These are phyloP conservation scores for Carallia brachiata DNA, from an alignment of 345 rosid genomes.

Conservation along the genomic window DNA sequence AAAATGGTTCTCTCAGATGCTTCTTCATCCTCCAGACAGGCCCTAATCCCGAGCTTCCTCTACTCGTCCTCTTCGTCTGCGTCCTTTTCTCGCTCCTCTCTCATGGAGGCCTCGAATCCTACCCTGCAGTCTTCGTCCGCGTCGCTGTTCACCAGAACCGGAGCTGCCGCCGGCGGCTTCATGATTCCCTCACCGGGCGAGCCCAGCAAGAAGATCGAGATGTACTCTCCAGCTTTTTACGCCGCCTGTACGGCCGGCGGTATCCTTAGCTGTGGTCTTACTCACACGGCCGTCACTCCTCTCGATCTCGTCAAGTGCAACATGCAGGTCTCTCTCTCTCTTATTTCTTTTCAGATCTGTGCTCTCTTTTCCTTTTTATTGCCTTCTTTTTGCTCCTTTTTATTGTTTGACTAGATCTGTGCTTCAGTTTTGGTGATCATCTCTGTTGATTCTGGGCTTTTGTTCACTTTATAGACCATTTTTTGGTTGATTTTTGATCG, in stretches of 20 bases:
- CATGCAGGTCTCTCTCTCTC: conserved; percentile 70
- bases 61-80: conserved; percentile 46
- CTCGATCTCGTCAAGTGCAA: conserved; percentile 99
- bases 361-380: neutral
- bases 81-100: conserved; percentile 25
- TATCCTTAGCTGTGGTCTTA: conserved; percentile 87
- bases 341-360: conserved; percentile 11
- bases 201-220: conserved; percentile 67
- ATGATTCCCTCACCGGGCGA: conserved; percentile 61
- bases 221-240: conserved; percentile 87
- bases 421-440: neutral
- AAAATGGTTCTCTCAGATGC: conserved; percentile 48
- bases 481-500: neutral
- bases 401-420: neutral
- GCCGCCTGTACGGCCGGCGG: conserved; percentile 93
- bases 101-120: conserved; percentile 27
- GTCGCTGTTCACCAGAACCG: conserved; percentile 15
- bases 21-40: conserved; percentile 28
- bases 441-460: neutral
- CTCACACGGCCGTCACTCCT: conserved; percentile 95
- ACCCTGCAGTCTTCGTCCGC: conserved; percentile 17
- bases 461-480: neutral
- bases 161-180: conserved; percentile 15
- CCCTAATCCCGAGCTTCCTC: conserved; percentile 67
- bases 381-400: neutral